Conservation (phyloP, 495 filamentous ascomycete species). For the Penicillium antarcticum region DNA sequence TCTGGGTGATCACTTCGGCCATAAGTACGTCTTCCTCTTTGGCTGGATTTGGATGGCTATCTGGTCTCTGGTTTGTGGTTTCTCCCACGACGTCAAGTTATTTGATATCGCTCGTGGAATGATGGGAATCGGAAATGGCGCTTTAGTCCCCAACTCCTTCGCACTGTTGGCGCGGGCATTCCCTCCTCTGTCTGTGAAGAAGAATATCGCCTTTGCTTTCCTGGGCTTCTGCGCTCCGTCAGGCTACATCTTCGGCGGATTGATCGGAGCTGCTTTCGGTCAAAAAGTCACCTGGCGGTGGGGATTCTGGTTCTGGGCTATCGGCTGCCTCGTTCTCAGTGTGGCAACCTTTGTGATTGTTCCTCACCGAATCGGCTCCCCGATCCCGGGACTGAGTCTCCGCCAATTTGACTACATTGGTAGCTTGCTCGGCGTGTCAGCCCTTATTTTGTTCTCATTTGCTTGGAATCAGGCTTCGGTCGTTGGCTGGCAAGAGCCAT, state of each 20-base stretch:
- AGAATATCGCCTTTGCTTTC: conserved; percentile 56
- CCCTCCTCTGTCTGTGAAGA: conserved; percentile 38
- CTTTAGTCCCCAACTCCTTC: conserved; percentile 55
- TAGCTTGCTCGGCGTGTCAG: conserved; percentile 33
- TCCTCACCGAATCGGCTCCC: conserved; percentile 21
- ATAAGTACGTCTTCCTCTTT: conserved; percentile 50
- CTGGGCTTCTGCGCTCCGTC: conserved; percentile 57
- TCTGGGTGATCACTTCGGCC: conserved; percentile 52
- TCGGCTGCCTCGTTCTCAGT: conserved; percentile 49
- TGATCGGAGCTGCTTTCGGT: conserved; percentile 44
- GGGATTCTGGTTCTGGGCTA: conserved; percentile 53
- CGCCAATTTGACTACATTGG: conserved; percentile 46
- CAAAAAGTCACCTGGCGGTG: conserved; percentile 57
- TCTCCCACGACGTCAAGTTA: conserved; percentile 35
- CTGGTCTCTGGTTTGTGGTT: conserved; percentile 46
- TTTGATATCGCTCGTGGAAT: conserved; percentile 55
- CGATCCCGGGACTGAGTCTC: conserved; percentile 12
- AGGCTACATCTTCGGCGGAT: conserved; percentile 46
- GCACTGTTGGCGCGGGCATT: conserved; percentile 56
- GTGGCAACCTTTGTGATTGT: conserved; percentile 28
- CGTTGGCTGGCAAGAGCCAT: conserved; percentile 32
- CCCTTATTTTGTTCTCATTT: conserved; percentile 36
- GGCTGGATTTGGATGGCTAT: conserved; percentile 53
- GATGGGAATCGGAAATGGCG: conserved; percentile 54
- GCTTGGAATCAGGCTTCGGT: conserved; percentile 37